Evolutionary conservation across 805 yeast genomes (phyloP), one percentile per base, ranked within the genome.

Genomic region (Ogataea paraovalis): DNA sequence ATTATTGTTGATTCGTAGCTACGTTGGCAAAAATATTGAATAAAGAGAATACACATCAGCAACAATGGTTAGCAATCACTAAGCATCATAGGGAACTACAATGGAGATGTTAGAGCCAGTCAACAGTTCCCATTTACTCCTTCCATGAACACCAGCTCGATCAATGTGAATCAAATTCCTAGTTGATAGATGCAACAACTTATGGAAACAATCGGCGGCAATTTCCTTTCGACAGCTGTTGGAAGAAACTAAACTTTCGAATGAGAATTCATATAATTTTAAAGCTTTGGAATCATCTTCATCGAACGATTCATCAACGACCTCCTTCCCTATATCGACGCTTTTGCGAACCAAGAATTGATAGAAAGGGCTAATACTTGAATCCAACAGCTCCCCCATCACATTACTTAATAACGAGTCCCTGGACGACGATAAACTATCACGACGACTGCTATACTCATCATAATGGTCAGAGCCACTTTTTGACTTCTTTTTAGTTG

Each of bases 121-220:
- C n/a, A 60, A 39, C 23, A 50, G 23, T n/a, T 57, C 62, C 65
- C 65, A 61, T 42, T 55, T 60, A 23, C 52, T 56, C 23, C 45
- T 46, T 1, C 58, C 58, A 18, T 51, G 32, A 9, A 52, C 50
- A 3, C 46, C 53, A 18, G 48, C 40, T 13, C 48, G 42, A n/a
- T 51, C 57, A 19, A 61, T 8, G 14, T 45, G 45, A 3, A 56
- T 39, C 32, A 46, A 16, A 25, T 43, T 43, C 19, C 47, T 55
- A 4, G 60, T 47, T 5, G 57, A 50, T 18, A 59, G 39, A 20
- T 54, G 55, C 4, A 61, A 46, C 8, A 59, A 20, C 30, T 37
- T 42, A 19, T 55, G 60, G 37, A 60, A 59, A 18, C 48, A 45
- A 12, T 46, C 54, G 13, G 52, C 58, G 1, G 60, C 62, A 20